Percentiles rank a stretch among this genome's conserved stretches.
phyloP scores from a whole-genome alignment of 805 yeast genomes.

The Cyberlindnera americana region DNA sequence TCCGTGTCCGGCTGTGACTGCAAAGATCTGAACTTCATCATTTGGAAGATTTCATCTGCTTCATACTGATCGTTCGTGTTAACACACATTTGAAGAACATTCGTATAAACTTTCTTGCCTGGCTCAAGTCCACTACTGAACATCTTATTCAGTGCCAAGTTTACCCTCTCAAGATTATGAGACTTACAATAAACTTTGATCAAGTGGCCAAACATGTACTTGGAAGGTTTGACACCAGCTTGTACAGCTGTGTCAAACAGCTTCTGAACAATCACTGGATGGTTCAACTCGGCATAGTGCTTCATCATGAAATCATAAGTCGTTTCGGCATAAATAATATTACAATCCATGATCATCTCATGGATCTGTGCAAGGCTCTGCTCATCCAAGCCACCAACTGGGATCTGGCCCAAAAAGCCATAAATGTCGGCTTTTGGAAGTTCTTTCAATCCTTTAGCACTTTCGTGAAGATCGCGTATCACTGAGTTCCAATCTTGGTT shows the following conservation, averaged over 20 bases:
- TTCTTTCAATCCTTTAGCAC: constrained; percentile 34
- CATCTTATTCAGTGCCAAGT: constrained; percentile 18
- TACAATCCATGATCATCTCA: constrained; percentile 31
- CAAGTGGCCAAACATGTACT: constrained; percentile 39
- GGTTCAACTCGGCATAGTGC: constrained; percentile 30
- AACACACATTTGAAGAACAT: constrained; percentile 59
- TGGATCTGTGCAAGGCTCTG: constrained; percentile 30
- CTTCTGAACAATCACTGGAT: constrained; percentile 31
- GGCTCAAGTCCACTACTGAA: constrained; percentile 36
- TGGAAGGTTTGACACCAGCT: constrained; percentile 28
- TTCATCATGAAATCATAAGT: constrained; percentile 36
- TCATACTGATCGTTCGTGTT: constrained; percentile 47
- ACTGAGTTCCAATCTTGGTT: constrained; percentile 44
- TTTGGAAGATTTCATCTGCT: constrained; percentile 73
- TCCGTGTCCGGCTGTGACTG: constrained; percentile 62
- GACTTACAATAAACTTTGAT: constrained; percentile 40
- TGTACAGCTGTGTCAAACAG: constrained; percentile 27
- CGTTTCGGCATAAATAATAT: constrained; percentile 27
- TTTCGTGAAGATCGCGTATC: constrained; percentile 15
- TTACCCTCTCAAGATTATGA: constrained; percentile 23
- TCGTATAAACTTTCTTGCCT: constrained; percentile 45
- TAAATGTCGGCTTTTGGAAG: constrained; percentile 31
- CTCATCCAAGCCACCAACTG: constrained; percentile 29
- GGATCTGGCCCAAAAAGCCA: constrained; percentile 36
- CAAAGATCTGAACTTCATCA: constrained; percentile 75